A percentile compares a stretch with the other conserved stretches of the same genome.
These are phyloP conservation scores for Eustoma russellianum DNA, from an alignment of 257 asterid species.

Conservation along the genomic window DNA sequence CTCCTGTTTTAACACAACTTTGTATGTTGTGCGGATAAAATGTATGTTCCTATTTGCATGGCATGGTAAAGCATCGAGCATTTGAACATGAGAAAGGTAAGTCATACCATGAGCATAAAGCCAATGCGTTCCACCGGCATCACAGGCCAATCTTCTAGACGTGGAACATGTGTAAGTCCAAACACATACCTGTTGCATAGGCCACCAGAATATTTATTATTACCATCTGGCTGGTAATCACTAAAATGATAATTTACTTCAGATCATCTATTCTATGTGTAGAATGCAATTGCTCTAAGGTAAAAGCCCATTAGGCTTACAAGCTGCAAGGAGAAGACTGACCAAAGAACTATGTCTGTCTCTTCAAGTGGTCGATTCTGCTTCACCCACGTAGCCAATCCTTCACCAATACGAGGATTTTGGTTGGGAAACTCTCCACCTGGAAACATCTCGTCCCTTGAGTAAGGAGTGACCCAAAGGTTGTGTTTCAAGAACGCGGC, in stretches of 20 bases:
- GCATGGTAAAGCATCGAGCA: not conserved
- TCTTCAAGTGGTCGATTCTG: constrained; percentile 33
- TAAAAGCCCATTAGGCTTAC: not conserved
- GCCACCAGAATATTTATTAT: too few species aligned
- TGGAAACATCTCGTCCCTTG: constrained; percentile 27
- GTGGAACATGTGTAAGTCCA: constrained; percentile 31
- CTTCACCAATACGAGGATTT: constrained; percentile 37
- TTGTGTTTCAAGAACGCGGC: too few species aligned
- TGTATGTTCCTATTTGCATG: not conserved
- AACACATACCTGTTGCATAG: constrained; percentile 22
- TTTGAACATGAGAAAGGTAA: not conserved
- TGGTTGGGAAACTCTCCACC: constrained; percentile 43
- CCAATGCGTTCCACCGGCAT: constrained; percentile 42
- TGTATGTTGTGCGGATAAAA: not conserved
- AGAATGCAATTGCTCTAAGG: too few species aligned
- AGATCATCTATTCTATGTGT: too few species aligned
- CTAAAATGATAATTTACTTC: too few species aligned
- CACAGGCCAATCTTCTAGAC: constrained; percentile 41
- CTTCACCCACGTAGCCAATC: constrained; percentile 34
- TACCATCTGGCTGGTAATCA: too few species aligned
- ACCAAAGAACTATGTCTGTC: constrained; percentile 36
- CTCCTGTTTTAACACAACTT: too few species aligned
- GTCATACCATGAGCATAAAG: constrained; percentile 27
- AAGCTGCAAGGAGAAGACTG: constrained; percentile 9
- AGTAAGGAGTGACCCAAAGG: constrained; percentile 16